These are phyloP conservation scores for Penicillium paradoxum DNA, from an alignment of 495 filamentous ascomycete species.

Conservation along the genomic window DNA sequence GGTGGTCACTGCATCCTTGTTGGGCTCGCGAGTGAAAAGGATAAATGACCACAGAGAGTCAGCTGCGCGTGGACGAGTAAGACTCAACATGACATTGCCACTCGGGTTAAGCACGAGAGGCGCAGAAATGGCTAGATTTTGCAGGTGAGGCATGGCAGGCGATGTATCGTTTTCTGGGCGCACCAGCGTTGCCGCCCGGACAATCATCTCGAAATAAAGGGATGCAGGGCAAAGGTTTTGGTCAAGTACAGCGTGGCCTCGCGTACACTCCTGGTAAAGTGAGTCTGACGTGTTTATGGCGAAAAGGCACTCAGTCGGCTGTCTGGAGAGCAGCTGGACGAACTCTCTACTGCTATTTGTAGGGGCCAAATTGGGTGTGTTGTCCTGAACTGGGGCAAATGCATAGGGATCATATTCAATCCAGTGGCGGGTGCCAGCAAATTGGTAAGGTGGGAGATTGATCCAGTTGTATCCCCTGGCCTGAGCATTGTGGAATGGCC, in stretches of 20 bases:
- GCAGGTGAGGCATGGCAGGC: not conserved
- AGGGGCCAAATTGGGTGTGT: not conserved
- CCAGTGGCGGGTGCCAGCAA: constrained; percentile 33
- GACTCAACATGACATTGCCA: not conserved
- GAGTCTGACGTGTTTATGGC: not conserved
- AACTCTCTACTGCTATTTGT: not conserved
- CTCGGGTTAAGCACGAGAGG: not conserved
- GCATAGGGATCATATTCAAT: constrained; percentile 10
- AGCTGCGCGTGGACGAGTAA: not conserved
- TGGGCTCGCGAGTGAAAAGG: not conserved
- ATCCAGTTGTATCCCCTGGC: constrained; percentile 6
- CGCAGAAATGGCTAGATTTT: not conserved
- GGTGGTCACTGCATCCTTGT: not conserved
- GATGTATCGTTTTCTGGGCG: not conserved
- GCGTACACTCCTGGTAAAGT: not conserved
- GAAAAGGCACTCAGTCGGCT: not conserved
- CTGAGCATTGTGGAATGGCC: constrained; percentile 25
- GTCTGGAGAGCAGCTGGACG: not conserved
- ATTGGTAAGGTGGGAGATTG: constrained; percentile 35
- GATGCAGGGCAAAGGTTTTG: constrained; percentile 38
- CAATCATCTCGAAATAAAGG: constrained; percentile 38
- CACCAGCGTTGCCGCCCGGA: not conserved
- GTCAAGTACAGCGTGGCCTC: constrained; percentile 35
- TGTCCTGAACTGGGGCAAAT: not conserved
- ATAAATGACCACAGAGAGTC: not conserved